Base-by-base conservation (phyloP, 768 basidiomycete genomes). In the Pleurotus cornucopiae region DNA sequence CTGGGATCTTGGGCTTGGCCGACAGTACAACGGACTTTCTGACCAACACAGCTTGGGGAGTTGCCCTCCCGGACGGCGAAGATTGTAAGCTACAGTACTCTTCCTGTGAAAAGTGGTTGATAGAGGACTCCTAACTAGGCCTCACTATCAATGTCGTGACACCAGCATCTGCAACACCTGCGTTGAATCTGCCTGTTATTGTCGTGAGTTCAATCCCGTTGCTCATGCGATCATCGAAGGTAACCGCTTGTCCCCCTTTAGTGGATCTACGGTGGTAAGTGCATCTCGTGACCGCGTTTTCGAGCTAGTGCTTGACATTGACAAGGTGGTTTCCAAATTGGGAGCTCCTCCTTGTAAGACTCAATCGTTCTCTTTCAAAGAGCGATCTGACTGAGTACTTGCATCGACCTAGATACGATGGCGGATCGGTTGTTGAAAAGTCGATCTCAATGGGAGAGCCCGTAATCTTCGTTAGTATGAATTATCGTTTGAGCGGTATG, bases 381-480 rank as follows among this genome's bases (percentile, higher is more conserved):
- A 12, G 38, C 11, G 16, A 34, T 34, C 20, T 37, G 14, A 30
- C 54, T 47, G 41, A 37, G 38, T 16, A 49, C 49, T 6, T 14
- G 7, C 37, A 6, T 41, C 37, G n/a, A 21, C 4, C 11, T 49
- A 78, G 77, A 26, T 76, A 75, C 40, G 75, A 80, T 53, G 76
- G 76, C 6, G 64, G 63, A 30, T 51, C 62, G 5, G 70, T 82
- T 21, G 78, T 82, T 5, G 61, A 72, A 20, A 72, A 76, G 6
- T 81, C 80, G 0, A 68, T 76, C 18, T 67, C 66, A 26, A 60
- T 79, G 12, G 73, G 71, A 5, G 62, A 76, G 48, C 81, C 80
- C 4, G 67, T 82, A 14, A 70, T 82, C 3, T 82, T 76, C 58
- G 79, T 81, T 2, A 74, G 75, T 38, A 75, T 82, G 73, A 84